These are phyloP conservation scores for Stylosanthes scabra DNA, from an alignment of 331 rosid species.

Conservation along the genomic window DNA sequence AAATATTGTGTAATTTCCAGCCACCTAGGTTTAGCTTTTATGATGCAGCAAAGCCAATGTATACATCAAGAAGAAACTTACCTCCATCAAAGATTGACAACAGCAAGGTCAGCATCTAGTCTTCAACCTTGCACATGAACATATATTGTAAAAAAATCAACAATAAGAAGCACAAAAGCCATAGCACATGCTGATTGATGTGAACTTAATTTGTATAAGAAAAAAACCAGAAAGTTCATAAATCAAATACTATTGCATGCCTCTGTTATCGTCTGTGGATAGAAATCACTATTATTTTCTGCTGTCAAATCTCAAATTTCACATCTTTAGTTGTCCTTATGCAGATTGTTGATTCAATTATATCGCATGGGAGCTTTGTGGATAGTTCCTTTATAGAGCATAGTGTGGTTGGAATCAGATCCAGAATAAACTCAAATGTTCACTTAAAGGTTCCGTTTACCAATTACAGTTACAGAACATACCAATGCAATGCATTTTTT, in stretches of 20 bases:
- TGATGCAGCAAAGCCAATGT: slow-evolving; percentile 86
- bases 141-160: slow-evolving; percentile 13
- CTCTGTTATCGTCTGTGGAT: background rate
- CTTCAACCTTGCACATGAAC: slow-evolving; percentile 23
- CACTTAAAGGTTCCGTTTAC: slow-evolving; percentile 73
- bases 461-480: slow-evolving; percentile 10
- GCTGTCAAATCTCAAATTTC: slow-evolving; percentile 6
- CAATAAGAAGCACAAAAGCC: slow-evolving; percentile 7
- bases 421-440: slow-evolving; percentile 71
- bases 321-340: slow-evolving; percentile 24
- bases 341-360: slow-evolving; percentile 88
- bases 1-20: slow-evolving; percentile 50
- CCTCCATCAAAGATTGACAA: slow-evolving; percentile 90
- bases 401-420: slow-evolving; percentile 88
- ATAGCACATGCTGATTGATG: background rate
- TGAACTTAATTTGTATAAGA: background rate
- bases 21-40: slow-evolving; percentile 93
- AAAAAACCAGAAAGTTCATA: background rate
- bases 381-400: slow-evolving; percentile 77
- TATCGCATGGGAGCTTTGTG: slow-evolving; percentile 92
- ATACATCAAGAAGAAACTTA: slow-evolving; percentile 91
- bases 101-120: slow-evolving; percentile 72
- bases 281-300: slow-evolving; percentile 2
- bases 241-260: slow-evolving; percentile 3
- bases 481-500: slow-evolving; percentile 1